Base-by-base conservation (phyloP, 2,329 filamentous ascomycete genomes). In the Aspergillus unguis region DNA sequence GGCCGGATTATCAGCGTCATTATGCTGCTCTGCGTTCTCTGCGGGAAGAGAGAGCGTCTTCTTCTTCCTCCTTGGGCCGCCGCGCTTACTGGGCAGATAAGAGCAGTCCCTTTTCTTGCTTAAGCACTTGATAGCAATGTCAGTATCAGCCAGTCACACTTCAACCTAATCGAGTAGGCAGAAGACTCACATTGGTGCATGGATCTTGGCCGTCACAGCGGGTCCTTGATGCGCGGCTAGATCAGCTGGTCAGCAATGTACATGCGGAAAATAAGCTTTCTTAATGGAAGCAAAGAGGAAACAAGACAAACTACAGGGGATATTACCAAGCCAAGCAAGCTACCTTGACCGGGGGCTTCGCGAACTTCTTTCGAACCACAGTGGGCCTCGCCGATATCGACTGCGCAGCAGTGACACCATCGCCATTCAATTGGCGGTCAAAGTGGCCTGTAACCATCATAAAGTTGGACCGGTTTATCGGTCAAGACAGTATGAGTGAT, bases 271-370 rank as follows among this genome's bases (percentile, higher is more conserved):
- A 51, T 44, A 50, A 46, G 40, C 48, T 38, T 53, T 41, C 43
- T 32, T 44, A 42, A 29, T 17, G 17, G 17, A 17, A 23, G 35
- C 36, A 43, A 28, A 31, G 28, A 45, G 35, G 27, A 40, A 31
- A 31, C 33, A 26, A 36, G 23, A 31, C 25, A 27, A 41, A 44
- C 26, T 48, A 53, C 38, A 36, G 50, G 35, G 27, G 26, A 26
- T 58, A 70, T 65, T 63, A 75, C 72, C 72, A 75, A 49, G 72
- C 62, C 52, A 75, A 60, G 65, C 72, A 75, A 40, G 72, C 72
- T 62, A 75, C 70, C 60, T 75, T 75, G 32, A 75, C 72, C 37
- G 72, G 72, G 25, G 72, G 72, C 65, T 74, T 74, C 45, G 70
- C 69, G 55, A 75, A 75, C 62, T 74, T 75, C 66, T 71, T 74